These are phyloP conservation scores for Hyphodiscus sp. DNA, from an alignment of 2,329 filamentous ascomycete genomes.

Conservation along the genomic window DNA sequence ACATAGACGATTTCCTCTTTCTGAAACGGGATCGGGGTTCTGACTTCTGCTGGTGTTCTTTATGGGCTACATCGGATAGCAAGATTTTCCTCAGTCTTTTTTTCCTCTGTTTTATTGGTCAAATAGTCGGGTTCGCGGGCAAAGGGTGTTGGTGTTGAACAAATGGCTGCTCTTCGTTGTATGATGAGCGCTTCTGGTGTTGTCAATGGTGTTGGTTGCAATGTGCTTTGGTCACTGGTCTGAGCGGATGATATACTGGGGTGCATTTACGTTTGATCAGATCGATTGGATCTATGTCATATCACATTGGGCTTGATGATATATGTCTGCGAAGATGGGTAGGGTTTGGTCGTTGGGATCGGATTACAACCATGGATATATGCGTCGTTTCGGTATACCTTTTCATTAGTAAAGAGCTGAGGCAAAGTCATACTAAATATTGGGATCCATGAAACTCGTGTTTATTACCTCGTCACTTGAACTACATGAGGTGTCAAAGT, in stretches of 20 bases:
- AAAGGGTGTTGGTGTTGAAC: constrained; percentile 26
- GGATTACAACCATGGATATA: neutral
- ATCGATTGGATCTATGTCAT: constrained; percentile 23
- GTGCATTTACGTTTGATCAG: constrained; percentile 23
- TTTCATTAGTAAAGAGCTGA: neutral
- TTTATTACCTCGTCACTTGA: neutral
- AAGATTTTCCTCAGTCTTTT: constrained; percentile 27
- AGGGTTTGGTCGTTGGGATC: constrained; percentile 13
- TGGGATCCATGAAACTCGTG: neutral
- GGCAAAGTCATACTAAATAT: neutral
- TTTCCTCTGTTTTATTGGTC: constrained; percentile 17
- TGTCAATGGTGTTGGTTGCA: constrained; percentile 18
- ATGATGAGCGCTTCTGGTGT: constrained; percentile 21
- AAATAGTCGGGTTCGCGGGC: constrained; percentile 14
- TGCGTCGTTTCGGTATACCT: neutral
- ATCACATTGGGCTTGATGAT: constrained; percentile 21
- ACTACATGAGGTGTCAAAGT: neutral
- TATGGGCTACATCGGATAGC: constrained; percentile 23
- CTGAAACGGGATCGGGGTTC: constrained; percentile 19
- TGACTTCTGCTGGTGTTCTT: constrained; percentile 22
- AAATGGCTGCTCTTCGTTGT: constrained; percentile 24
- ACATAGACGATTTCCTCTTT: constrained; percentile 32
- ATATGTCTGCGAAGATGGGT: constrained; percentile 20
- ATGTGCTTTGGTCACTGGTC: constrained; percentile 8
- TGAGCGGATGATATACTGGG: constrained; percentile 23